These are phyloP conservation scores for Kurtzmaniella quercitrusa DNA, from an alignment of 1,139 yeast genomes.

Conservation along the genomic window DNA sequence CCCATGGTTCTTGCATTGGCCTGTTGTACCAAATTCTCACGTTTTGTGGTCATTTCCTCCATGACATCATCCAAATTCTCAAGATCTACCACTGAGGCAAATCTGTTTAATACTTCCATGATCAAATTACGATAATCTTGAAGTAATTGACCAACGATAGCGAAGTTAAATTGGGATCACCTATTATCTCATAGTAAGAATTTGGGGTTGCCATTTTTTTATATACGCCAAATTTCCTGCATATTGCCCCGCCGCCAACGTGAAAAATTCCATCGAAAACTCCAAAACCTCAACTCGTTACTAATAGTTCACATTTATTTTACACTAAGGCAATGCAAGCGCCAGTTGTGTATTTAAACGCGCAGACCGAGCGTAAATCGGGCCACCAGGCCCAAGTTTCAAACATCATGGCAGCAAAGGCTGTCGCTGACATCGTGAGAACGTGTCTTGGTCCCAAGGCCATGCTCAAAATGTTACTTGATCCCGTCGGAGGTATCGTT, in stretches of 20 bases:
- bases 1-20: neutral
- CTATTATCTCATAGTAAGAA: too few relatives aligned
- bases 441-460: slow-evolving; percentile 99
- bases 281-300: neutral
- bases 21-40: neutral
- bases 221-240: slow-evolving; percentile 1
- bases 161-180: too few relatives aligned
- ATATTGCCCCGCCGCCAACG: slow-evolving; percentile 2
- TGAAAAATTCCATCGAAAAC: slow-evolving; percentile 7
- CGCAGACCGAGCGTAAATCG: slow-evolving; percentile 88
- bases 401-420: slow-evolving; percentile 97
- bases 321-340: slow-evolving; percentile 42
- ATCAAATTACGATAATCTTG: slow-evolving; percentile 1
- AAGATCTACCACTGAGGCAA: slow-evolving; percentile 1
- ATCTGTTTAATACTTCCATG: neutral
- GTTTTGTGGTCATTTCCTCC: neutral
- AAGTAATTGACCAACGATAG: too few relatives aligned
- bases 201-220: too few relatives aligned
- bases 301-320: neutral
- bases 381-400: slow-evolving; percentile 98
- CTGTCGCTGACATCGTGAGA: slow-evolving; percentile 94
- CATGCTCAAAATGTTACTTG: slow-evolving; percentile 95
- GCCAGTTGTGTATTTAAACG: slow-evolving; percentile 54
- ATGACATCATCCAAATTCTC: slow-evolving; percentile 1
- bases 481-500: slow-evolving; percentile 98